phyloP scores from a whole-genome alignment of 1,284 basidiomycete genomes.

The Abortiporus biennis region DNA sequence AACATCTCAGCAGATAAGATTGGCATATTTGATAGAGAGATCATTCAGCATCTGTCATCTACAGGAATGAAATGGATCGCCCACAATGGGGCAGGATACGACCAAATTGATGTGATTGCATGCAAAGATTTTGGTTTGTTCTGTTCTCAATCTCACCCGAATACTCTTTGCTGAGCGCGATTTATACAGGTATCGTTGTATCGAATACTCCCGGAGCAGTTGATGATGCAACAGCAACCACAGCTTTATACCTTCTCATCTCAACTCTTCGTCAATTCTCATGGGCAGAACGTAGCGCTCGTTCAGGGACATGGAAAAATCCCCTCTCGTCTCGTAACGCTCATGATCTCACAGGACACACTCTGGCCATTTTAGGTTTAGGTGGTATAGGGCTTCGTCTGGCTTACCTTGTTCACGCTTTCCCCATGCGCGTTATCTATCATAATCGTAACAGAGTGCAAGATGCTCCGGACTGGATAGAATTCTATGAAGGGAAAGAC shows the following conservation, averaged over 20 bases:
- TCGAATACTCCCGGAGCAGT: slow-evolving; percentile 91
- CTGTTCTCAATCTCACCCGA: neutral
- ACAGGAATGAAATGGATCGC: slow-evolving; percentile 83
- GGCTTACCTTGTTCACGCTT: slow-evolving; percentile 62
- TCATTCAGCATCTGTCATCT: slow-evolving; percentile 62
- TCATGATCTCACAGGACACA: slow-evolving; percentile 74
- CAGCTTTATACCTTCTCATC: slow-evolving; percentile 80
- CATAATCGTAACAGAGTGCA: slow-evolving; percentile 59
- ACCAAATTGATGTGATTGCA: slow-evolving; percentile 75
- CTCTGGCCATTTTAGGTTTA: slow-evolving; percentile 82
- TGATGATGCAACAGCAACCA: slow-evolving; percentile 89
- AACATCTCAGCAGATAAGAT: slow-evolving; percentile 60
- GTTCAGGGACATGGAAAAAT: slow-evolving; percentile 50
- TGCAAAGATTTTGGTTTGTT: slow-evolving; percentile 56
- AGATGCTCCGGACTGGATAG: slow-evolving; percentile 65
- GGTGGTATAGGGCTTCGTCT: slow-evolving; percentile 83
- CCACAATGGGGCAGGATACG: slow-evolving; percentile 92
- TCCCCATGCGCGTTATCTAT: slow-evolving; percentile 87
- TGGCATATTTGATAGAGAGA: slow-evolving; percentile 76
- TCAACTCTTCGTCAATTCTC: slow-evolving; percentile 81
- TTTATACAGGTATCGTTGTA: slow-evolving; percentile 67
- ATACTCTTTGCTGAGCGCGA: neutral
- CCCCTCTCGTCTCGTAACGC: slow-evolving; percentile 39
- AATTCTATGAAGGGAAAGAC: slow-evolving; percentile 55
- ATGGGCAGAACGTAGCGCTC: slow-evolving; percentile 63